Evolutionary conservation across 148 eudicot species (phyloP).

Genomic region (Limonium bicolor): DNA sequence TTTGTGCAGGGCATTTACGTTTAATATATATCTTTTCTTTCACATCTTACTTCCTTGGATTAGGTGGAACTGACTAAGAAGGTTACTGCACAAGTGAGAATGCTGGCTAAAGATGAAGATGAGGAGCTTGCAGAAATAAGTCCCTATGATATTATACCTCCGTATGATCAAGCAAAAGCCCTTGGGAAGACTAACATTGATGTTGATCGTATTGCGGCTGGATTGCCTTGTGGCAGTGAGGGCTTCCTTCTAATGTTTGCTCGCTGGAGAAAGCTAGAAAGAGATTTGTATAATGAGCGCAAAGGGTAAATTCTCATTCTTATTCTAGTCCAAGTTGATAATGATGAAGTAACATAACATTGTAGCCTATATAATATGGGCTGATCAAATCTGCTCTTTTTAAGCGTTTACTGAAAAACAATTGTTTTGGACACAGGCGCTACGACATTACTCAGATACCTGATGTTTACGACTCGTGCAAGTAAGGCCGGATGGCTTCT

Average conservation of each 20-base stretch:
- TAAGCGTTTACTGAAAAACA: too few relatives aligned
- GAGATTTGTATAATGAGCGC: constrained; percentile 89
- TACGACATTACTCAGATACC: constrained; percentile 95
- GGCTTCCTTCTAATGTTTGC: constrained; percentile 98
- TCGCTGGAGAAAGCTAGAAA: constrained; percentile 95
- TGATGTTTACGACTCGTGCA: constrained; percentile 96
- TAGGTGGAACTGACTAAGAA: constrained; percentile 80
- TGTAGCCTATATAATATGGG: too few relatives aligned
- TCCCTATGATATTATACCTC: constrained; percentile 63
- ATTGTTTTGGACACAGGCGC: constrained; percentile 34
- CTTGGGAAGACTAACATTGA: constrained; percentile 91
- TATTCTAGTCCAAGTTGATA: too few relatives aligned
- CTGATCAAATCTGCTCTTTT: too few relatives aligned
- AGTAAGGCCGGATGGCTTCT: too few relatives aligned
- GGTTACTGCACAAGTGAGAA: constrained; percentile 89
- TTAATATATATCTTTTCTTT: not conserved
- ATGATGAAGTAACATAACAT: too few relatives aligned
- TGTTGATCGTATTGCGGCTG: constrained; percentile 93
- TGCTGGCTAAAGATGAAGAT: constrained; percentile 70
- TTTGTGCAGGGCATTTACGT: not conserved
- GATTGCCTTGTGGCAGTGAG: constrained; percentile 95
- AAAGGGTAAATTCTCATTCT: constrained; percentile 91
- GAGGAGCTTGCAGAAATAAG: constrained; percentile 56
- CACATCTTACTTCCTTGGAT: not conserved
- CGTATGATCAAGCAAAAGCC: constrained; percentile 97